Evolutionary conservation across 1,284 basidiomycete species (phyloP).

Genomic region (Ustilago crameri): DNA sequence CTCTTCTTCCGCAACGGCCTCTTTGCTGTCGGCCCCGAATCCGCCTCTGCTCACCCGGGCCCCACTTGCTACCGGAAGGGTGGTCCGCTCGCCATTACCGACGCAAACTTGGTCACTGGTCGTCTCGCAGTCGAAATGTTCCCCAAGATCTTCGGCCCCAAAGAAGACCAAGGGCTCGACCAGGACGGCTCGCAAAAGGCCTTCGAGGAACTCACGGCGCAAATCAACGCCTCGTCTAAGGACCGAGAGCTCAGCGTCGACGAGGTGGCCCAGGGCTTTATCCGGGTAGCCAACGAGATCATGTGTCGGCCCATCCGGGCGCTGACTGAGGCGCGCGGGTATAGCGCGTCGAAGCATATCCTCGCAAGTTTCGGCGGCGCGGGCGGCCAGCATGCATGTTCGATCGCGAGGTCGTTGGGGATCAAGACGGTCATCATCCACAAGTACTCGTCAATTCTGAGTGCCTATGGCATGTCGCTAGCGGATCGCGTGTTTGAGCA

Average conservation of each 20-base stretch:
- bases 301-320: constrained; percentile 93
- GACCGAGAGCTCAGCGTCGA: constrained; percentile 75
- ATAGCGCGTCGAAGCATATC: constrained; percentile 85
- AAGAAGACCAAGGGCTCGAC: constrained; percentile 84
- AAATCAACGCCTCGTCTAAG: constrained; percentile 76
- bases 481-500: constrained; percentile 80
- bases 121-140: constrained; percentile 71
- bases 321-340: constrained; percentile 87
- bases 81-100: constrained; percentile 65
- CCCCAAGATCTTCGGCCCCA: constrained; percentile 86
- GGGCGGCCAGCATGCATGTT: constrained; percentile 90
- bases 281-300: constrained; percentile 65
- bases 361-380: constrained; percentile 91
- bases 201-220: constrained; percentile 76
- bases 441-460: constrained; percentile 84
- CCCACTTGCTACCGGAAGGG: constrained; percentile 67
- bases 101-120: constrained; percentile 66
- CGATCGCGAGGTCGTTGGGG: constrained; percentile 82
- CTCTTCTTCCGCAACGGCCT: constrained; percentile 66
- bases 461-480: constrained; percentile 87
- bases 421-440: constrained; percentile 87
- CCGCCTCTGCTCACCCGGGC: constrained; percentile 64
- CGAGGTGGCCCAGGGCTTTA: constrained; percentile 83
- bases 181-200: constrained; percentile 72
- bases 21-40: constrained; percentile 65